Evolutionary conservation across 2,329 filamentous ascomycete species (phyloP), one percentile per base, ranked within the genome.

Genomic region (Penicillium sp.): DNA sequence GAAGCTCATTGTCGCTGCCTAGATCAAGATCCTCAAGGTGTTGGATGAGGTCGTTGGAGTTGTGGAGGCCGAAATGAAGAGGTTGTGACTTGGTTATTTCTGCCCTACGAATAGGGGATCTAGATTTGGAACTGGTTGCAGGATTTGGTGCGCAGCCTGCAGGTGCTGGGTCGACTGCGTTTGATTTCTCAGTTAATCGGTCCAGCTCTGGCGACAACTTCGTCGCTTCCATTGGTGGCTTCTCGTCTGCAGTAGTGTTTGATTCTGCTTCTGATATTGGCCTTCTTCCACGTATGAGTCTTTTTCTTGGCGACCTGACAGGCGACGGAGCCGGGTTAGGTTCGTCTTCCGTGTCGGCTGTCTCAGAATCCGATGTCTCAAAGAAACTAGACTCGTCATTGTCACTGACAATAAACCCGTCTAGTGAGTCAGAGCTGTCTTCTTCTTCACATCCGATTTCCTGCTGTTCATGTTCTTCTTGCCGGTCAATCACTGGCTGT

Each of bases 401-500:
- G 60, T 76, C 72, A 48, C 72, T 73, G 56, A 75, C 70, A 61
- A 77, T 72, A 50, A 76, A 77, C 50, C 71, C 74, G 29, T 75
- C 71, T 34, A 76, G 60, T 40, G 74, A 77, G 56, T 74, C 65
- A 46, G 70, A 71, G 47, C 68, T 68, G 62, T 72, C 68, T 50
- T 69, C 65, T 39, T 61, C 66, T 44, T 73, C 64, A 40, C 69
- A 69, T 45, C 68, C 67, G 60, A 70, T 65, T 48, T 69, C 63
- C 24, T 57, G 64, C 45, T 61, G 60, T 14, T 61, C 61, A 20
- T 66, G 65, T 7, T 68, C 63, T 40, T 66, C 66, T 4, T 61
- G 62, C 6, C 63, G 57, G 10, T 50, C 45, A 16, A 62, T 58
- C 26, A 56, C 29, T 6, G 40, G 55, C 43, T 62, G 61, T 10